Evolutionary conservation across 192 early-diverging fungal species (phyloP), one percentile per base, ranked within the genome.

Genomic region (Coemansia sp.): DNA sequence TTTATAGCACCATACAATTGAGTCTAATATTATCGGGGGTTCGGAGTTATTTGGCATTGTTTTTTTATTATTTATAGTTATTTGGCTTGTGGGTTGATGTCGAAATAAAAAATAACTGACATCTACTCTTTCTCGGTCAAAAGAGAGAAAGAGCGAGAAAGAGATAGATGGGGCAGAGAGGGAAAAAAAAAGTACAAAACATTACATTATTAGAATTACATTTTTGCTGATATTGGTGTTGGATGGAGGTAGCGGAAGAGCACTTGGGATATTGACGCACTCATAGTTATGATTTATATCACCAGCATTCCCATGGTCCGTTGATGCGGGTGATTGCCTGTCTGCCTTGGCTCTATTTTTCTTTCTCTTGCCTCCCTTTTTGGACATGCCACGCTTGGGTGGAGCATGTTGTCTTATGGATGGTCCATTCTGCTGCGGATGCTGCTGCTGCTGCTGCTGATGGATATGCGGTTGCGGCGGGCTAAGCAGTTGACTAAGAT

Each of bases 181-280:
- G 51, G n/a, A 56, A 42, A 47, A 66, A 66, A 43, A 43, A 55
- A 41, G 19, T 55, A 42, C 39, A 49, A 10, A 26, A 55, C 63
- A 65, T 26, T 65, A 65, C 63, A 65, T 39, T 48, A 52, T 47
- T 73, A 75, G 21, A 80, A 75, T 80, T 80, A 80, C 78, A 80
- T 65, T 62, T 68, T 71, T 39, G 75, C 58, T 43, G 57, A 39
- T 62, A 80, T 65, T 65, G 73, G 63, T 65, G 67, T 73, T 76
- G 68, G 67, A 54, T 42, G 49, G 32, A 15, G 71, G 72, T 7
- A 76, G 62, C 19, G 78, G 70, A 41, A 71, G 26, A 21, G 69
- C 67, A 6, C 64, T 71, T 36, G 71, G 72, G 21, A 64, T 58
- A 54, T 43, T 58, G 54, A 57, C 66, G 8, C 22, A 51, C 19